These are phyloP conservation scores for Porodaedalea pini DNA, from an alignment of 1,284 basidiomycete genomes.

Conservation along the genomic window DNA sequence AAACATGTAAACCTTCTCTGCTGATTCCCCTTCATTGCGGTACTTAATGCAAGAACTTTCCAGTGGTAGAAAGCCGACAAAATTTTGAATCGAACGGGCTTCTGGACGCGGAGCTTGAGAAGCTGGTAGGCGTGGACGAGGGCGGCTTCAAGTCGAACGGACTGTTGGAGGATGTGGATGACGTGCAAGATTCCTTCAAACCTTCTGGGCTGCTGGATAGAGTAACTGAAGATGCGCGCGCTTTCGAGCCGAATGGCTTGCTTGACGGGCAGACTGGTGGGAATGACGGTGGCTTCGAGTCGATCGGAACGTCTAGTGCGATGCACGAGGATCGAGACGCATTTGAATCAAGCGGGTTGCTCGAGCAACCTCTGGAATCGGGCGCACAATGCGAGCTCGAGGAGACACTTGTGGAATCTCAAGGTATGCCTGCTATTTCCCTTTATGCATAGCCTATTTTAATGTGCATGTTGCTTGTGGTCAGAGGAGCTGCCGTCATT, in stretches of 20 bases:
- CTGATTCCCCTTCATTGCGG: neutral
- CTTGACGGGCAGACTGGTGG: neutral
- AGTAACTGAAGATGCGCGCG: neutral
- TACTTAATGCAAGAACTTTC: neutral
- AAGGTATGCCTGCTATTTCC: constrained; percentile 26
- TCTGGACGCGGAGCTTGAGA: neutral
- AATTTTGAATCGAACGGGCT: neutral
- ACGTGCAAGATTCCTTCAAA: neutral
- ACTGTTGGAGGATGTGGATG: constrained; percentile 2
- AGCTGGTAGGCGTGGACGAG: neutral
- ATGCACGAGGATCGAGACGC: neutral
- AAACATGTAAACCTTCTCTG: constrained; percentile 1
- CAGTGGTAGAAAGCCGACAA: constrained; percentile 2
- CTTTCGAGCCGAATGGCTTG: constrained; percentile 8
- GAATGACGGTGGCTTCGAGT: neutral
- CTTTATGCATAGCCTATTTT: neutral
- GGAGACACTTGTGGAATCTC: constrained; percentile 21
- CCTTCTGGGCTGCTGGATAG: constrained; percentile 5
- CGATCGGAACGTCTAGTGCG: neutral
- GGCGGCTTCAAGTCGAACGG: constrained; percentile 6
- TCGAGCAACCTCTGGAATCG: neutral
- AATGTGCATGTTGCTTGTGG: constrained; percentile 1
- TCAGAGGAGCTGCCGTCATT: constrained; percentile 31
- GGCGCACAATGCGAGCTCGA: neutral
- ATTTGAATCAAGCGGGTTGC: neutral